phyloP scores from a whole-genome alignment of 192 early-diverging fungal genomes.

The Backusella mclennaniae region DNA sequence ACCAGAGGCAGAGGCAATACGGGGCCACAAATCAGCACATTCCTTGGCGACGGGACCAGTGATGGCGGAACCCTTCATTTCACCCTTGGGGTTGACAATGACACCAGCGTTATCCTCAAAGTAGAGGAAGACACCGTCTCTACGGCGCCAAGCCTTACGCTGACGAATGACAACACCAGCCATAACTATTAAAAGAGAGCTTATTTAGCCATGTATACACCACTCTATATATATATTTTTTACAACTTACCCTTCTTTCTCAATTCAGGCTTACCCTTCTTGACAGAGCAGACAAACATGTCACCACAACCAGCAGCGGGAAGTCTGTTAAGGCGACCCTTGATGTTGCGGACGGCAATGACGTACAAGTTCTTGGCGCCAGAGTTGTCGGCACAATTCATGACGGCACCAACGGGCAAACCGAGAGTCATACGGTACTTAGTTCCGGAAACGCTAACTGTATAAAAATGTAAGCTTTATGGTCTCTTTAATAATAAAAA shows the following conservation, averaged over 20 bases:
- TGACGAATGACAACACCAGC: constrained; percentile 99
- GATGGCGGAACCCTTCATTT: constrained; percentile 74
- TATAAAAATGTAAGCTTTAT: not conserved
- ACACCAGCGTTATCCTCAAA: constrained; percentile 99
- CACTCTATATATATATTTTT: no score
- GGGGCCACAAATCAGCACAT: constrained; percentile 99
- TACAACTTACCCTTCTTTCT: constrained; percentile 92
- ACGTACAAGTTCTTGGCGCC: constrained; percentile 99
- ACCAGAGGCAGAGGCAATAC: constrained; percentile 92
- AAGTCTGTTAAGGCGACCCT: constrained; percentile 94
- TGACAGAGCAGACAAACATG: constrained; percentile 99
- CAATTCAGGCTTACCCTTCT: constrained; percentile 99
- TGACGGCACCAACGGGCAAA: constrained; percentile 89
- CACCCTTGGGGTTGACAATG: constrained; percentile 80
- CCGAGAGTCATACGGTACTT: constrained; percentile 99
- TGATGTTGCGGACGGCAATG: constrained; percentile 95
- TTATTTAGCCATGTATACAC: no score
- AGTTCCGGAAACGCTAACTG: constrained; percentile 77
- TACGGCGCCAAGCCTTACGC: constrained; percentile 98
- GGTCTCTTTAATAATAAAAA: not conserved
- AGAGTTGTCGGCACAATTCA: constrained; percentile 99
- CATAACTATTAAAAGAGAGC: constrained; percentile 62
- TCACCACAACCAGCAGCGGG: constrained; percentile 98
- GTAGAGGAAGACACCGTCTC: constrained; percentile 99
- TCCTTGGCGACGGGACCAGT: constrained; percentile 99